phyloP scores from a whole-genome alignment of 257 asterid species.

The Coffea eugenioides region DNA sequence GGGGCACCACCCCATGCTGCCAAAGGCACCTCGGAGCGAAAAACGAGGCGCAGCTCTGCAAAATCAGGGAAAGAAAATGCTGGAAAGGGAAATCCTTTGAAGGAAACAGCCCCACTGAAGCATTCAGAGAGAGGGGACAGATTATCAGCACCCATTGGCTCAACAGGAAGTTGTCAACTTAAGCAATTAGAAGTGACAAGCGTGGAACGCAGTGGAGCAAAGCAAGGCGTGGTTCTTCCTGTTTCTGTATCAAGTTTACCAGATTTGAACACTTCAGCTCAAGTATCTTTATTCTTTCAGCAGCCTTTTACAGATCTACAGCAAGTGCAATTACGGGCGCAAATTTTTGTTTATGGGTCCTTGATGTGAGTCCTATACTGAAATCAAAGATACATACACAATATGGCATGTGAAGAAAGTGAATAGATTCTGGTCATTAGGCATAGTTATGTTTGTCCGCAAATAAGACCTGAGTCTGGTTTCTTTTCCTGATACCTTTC shows the following conservation, averaged over 20 bases:
- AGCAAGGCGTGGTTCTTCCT: slow-evolving; percentile 48
- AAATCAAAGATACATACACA: background rate
- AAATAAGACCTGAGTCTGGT: background rate
- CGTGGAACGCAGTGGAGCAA: slow-evolving; percentile 32
- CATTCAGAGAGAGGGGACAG: slow-evolving; percentile 51
- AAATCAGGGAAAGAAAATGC: slow-evolving; percentile 63
- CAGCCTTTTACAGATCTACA: slow-evolving; percentile 96
- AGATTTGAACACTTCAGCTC: slow-evolving; percentile 73
- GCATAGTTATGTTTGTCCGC: background rate
- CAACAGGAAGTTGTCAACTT: slow-evolving; percentile 47
- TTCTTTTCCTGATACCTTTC: background rate
- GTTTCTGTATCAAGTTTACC: slow-evolving; percentile 65
- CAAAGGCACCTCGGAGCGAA: slow-evolving; percentile 55
- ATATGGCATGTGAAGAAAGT: background rate
- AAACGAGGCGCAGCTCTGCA: slow-evolving; percentile 67
- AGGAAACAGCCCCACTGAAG: slow-evolving; percentile 48
- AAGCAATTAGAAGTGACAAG: slow-evolving; percentile 47
- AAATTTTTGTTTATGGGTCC: slow-evolving; percentile 95
- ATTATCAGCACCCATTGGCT: slow-evolving; percentile 41
- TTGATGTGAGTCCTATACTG: slow-evolving; percentile 65
- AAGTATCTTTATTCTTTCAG: slow-evolving; percentile 56
- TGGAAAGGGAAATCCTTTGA: slow-evolving; percentile 51
- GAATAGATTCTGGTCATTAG: background rate
- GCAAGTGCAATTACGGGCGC: slow-evolving; percentile 97
- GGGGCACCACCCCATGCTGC: slow-evolving; percentile 38